Conservation (phyloP, 1,139 yeast species). For the Chernovozyma aurita region DNA sequence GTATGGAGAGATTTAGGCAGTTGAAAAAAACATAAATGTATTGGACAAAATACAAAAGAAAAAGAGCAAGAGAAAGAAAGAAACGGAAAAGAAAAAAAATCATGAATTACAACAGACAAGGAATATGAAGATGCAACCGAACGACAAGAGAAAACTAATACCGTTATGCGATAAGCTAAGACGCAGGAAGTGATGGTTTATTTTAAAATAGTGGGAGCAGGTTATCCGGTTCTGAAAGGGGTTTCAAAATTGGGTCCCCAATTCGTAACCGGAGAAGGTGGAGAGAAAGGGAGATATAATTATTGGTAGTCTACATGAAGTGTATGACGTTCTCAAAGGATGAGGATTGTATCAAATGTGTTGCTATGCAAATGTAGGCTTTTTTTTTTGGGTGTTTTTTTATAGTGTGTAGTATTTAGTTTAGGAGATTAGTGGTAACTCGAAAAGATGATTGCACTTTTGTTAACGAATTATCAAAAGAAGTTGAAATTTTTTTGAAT, state of each 20-base stretch:
- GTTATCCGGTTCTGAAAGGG: not conserved
- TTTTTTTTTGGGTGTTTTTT: no score
- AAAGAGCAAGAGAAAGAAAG: not conserved
- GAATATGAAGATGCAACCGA: not conserved
- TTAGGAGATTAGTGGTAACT: no score
- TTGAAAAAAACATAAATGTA: not conserved
- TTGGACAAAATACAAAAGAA: not conserved
- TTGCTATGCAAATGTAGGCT: no score
- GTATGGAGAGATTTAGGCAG: no score
- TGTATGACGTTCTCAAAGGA: no score
- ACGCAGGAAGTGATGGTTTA: conserved; percentile 2
- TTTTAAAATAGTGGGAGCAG: not conserved
- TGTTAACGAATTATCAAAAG: no score
- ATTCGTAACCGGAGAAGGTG: not conserved
- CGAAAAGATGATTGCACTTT: no score
- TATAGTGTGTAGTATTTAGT: no score
- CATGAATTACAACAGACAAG: not conserved
- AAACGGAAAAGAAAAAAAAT: not conserved
- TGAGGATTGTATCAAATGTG: no score
- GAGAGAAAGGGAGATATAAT: no score
- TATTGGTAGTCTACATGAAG: no score
- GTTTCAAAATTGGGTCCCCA: not conserved
- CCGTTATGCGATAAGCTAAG: conserved; percentile 6
- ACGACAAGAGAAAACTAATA: not conserved
- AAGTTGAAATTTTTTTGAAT: no score